phyloP scores from a whole-genome alignment of 352 stramenopile species.

The Globisporangium paddicum region DNA sequence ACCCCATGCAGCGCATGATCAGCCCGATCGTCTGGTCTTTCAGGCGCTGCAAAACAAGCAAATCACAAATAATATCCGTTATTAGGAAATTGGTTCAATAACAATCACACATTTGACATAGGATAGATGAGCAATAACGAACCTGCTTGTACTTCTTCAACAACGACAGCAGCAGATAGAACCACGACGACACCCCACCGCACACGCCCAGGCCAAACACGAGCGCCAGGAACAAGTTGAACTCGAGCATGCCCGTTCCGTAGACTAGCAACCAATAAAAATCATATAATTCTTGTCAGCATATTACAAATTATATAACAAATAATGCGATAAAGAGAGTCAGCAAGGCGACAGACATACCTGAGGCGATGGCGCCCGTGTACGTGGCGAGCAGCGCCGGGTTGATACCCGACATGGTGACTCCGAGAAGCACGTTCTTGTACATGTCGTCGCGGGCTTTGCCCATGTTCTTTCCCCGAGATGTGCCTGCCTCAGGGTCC shows the following conservation, averaged over 20 bases:
- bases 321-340: too few relatives aligned
- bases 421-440: slow-evolving; percentile 79
- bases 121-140: too few relatives aligned
- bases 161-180: slow-evolving; percentile 81
- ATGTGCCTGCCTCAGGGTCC: slow-evolving; percentile 46
- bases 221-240: slow-evolving; percentile 77
- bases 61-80: neutral
- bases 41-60: slow-evolving; percentile 39
- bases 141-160: slow-evolving; percentile 91
- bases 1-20: slow-evolving; percentile 82
- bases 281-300: neutral
- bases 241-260: slow-evolving; percentile 81
- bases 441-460: slow-evolving; percentile 59
- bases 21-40: slow-evolving; percentile 83
- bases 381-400: slow-evolving; percentile 82
- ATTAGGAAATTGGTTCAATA: slow-evolving; percentile 3
- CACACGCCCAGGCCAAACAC: slow-evolving; percentile 83
- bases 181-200: slow-evolving; percentile 86
- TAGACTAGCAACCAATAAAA: slow-evolving; percentile 47
- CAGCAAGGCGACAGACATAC: slow-evolving; percentile 19
- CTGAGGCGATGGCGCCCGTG: slow-evolving; percentile 82
- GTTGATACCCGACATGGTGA: slow-evolving; percentile 89
- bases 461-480: slow-evolving; percentile 43
- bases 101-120: neutral
- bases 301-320: too few relatives aligned